Base-by-base conservation (phyloP, 805 yeast genomes). In the Cephaloascus fragrans region DNA sequence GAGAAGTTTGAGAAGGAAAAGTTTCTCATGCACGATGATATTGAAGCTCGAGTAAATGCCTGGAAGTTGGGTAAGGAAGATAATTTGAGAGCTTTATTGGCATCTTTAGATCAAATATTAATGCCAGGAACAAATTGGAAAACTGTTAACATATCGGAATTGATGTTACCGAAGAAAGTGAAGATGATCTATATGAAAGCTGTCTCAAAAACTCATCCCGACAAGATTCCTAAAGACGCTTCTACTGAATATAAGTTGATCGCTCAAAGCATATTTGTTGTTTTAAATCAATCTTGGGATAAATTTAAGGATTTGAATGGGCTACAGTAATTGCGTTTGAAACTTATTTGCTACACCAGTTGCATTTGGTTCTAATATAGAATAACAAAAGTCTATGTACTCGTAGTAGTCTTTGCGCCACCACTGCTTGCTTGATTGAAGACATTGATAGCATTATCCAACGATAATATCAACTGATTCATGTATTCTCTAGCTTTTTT, bases 221-320 rank as follows among this genome's bases (percentile, higher is more conserved):
- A 93, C 57, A 93, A 93, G 56, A 63, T 89, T 18, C 65, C 77
- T 4, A 53, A 60, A n/a, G 57, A 60, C 18, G 75, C 81, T 2
- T 63, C 79, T 5, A 64, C 78, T 4, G 94, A 87, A 50, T 75
- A 76, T 41, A 80, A 82, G 53, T 73, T 90, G 80, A 69, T 90
- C 35, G 93, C 97, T 14, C 90, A 89, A 49, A 78, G 77, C 18
- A 90, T 90, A 0, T 93, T 93, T 53, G 83, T 88, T 32, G 69
- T 79, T 0, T 64, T 93, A 44, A 90, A 88, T 57, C 73, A 77
- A 47, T 88, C 97, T 2, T 93, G 99, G 97, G 97, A 86, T 47
- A 61, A 57, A 17, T 88, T 87, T 56, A 83, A 81, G 50, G 61
- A 55, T 32, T 73, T 73, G 41, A 83, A 83, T 52, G 64, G 62